A percentile compares a stretch with the other conserved stretches of the same genome.
phyloP scores from a whole-genome alignment of 495 filamentous ascomycete genomes.

The Penicillium mononematosum region DNA sequence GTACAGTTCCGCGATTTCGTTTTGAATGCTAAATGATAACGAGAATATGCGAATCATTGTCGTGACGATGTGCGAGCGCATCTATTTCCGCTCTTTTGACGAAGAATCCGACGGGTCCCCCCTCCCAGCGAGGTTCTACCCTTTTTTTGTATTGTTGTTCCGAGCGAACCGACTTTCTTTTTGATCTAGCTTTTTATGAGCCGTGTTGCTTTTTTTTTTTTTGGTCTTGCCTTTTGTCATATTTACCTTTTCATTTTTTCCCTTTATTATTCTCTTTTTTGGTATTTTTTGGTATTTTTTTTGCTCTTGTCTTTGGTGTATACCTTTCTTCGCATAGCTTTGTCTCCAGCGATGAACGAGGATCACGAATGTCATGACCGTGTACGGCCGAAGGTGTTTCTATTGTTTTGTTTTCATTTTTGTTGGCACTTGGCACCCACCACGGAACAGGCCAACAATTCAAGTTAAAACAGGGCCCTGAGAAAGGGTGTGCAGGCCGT shows the following conservation, averaged over 20 bases:
- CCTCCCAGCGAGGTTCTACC: constrained; percentile 23
- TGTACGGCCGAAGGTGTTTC: constrained; percentile 43
- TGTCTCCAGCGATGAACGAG: constrained; percentile 46
- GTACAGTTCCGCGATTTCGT: constrained; percentile 17
- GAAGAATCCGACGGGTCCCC: constrained; percentile 13
- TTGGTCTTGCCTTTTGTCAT: constrained; percentile 29
- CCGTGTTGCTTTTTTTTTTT: constrained; percentile 27
- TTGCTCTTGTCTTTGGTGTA: constrained; percentile 32
- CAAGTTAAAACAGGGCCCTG: constrained; percentile 1
- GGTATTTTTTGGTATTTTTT: constrained; percentile 15
- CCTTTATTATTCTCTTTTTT: constrained; percentile 17
- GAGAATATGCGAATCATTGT: constrained; percentile 23
- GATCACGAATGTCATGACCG: constrained; percentile 51
- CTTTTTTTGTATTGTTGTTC: constrained; percentile 22
- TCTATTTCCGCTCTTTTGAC: constrained; percentile 24
- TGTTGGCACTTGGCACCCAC: constrained; percentile 15
- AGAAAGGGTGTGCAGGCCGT: constrained; percentile 8
- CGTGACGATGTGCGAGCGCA: constrained; percentile 30
- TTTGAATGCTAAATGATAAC: constrained; percentile 17
- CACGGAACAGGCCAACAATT: constrained; percentile 6
- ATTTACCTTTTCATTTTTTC: constrained; percentile 25
- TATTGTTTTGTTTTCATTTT: constrained; percentile 22
- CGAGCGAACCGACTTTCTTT: constrained; percentile 13
- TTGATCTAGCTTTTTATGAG: constrained; percentile 17
- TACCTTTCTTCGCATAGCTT: constrained; percentile 46